Conservation (phyloP, 805 yeast species). For the Teunomyces stri region DNA sequence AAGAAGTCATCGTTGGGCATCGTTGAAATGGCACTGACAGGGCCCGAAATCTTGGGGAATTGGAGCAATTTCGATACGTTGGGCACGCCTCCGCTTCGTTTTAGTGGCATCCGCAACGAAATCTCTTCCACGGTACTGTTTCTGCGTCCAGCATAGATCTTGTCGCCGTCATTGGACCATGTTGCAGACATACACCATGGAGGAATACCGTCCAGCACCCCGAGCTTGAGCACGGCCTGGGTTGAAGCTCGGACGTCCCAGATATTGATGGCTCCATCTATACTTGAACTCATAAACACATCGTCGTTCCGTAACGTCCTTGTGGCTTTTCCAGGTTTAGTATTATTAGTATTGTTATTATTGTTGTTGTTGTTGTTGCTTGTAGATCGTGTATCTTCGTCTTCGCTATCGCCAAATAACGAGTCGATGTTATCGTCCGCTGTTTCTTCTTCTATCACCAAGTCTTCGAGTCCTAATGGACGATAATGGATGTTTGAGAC, state of each 20-base stretch:
- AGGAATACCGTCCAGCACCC: slow-evolving; percentile 65
- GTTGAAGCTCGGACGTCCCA: slow-evolving; percentile 71
- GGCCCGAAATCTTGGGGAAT: slow-evolving; percentile 87
- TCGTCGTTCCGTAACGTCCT: slow-evolving; percentile 35
- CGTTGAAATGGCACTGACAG: slow-evolving; percentile 76
- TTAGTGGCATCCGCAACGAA: slow-evolving; percentile 57
- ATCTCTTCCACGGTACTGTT: slow-evolving; percentile 82
- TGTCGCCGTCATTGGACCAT: slow-evolving; percentile 85
- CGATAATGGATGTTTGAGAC: slow-evolving; percentile 72
- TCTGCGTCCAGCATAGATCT: slow-evolving; percentile 80
- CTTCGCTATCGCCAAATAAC: slow-evolving; percentile 47
- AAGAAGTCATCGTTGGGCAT: slow-evolving; percentile 79
- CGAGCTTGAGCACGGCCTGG: slow-evolving; percentile 46
- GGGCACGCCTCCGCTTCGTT: slow-evolving; percentile 28
- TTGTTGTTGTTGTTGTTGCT: slow-evolving; percentile 6
- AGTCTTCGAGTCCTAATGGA: slow-evolving; percentile 52
- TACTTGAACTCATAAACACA: slow-evolving; percentile 73
- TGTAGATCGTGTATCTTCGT: slow-evolving; percentile 18
- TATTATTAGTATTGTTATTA: slow-evolving; percentile 4
- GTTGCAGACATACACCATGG: slow-evolving; percentile 93
- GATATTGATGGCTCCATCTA: slow-evolving; percentile 75
- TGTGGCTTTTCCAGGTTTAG: slow-evolving; percentile 10
- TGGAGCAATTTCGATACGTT: slow-evolving; percentile 57
- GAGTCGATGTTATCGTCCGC: slow-evolving; percentile 40
- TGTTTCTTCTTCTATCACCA: slow-evolving; percentile 28